These are phyloP conservation scores for Populus simonii DNA, from an alignment of 345 rosid genomes.

Conservation along the genomic window DNA sequence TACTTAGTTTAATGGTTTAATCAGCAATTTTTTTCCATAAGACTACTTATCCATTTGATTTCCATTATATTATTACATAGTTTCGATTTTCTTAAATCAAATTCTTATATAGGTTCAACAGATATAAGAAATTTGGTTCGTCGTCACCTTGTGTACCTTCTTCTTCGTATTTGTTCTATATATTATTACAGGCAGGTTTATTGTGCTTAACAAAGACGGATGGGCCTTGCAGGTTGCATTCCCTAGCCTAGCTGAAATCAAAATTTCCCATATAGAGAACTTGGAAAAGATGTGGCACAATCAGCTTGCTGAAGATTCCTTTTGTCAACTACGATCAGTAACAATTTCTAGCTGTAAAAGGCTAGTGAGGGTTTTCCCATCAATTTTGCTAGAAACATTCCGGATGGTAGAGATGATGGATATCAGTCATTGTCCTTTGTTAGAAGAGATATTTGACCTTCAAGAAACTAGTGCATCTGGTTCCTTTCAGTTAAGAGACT, in stretches of 20 bases:
- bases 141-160: too few relatives aligned
- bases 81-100: too few relatives aligned
- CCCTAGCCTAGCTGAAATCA: slow-evolving; percentile 13
- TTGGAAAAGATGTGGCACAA: slow-evolving; percentile 4
- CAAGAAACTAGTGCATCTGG: background rate
- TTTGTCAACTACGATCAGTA: background rate
- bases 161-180: too few relatives aligned
- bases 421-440: background rate
- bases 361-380: slow-evolving; percentile 13
- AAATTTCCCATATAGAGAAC: background rate
- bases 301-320: background rate
- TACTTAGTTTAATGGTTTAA: too few relatives aligned
- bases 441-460: slow-evolving; percentile 12
- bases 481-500: background rate
- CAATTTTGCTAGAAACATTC: background rate
- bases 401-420: background rate
- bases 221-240: slow-evolving; percentile 5
- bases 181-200: too few relatives aligned
- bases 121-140: too few relatives aligned
- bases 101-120: too few relatives aligned
- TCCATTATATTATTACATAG: too few relatives aligned
- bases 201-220: background rate
- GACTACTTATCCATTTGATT: too few relatives aligned
- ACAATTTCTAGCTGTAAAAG: background rate
- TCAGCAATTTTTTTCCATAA: too few relatives aligned